phyloP scores from a whole-genome alignment of 2,329 filamentous ascomycete genomes.

The Elsinoe australis region DNA sequence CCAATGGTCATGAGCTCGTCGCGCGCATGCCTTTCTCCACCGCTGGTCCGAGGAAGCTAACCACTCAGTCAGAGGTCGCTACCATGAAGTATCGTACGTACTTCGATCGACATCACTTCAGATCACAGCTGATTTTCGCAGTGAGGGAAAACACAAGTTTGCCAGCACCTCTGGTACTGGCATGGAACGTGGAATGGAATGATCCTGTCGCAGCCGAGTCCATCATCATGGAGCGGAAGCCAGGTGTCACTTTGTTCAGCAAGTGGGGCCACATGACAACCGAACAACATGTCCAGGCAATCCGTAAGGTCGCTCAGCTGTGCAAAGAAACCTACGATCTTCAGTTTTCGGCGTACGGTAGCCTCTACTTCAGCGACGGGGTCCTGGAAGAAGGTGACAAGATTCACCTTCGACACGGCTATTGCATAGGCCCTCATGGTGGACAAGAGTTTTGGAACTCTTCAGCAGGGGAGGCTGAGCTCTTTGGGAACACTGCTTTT shows the following conservation, averaged over 20 bases:
- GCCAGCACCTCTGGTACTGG: slow-evolving; percentile 37
- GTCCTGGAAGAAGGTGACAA: neutral
- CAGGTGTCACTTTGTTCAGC: slow-evolving; percentile 30
- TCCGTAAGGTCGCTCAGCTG: slow-evolving; percentile 10
- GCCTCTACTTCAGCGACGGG: slow-evolving; percentile 10
- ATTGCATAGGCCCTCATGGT: slow-evolving; percentile 16
- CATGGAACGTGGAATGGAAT: slow-evolving; percentile 33
- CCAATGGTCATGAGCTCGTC: slow-evolving; percentile 34
- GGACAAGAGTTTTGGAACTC: slow-evolving; percentile 10
- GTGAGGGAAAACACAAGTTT: slow-evolving; percentile 34
- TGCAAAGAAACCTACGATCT: slow-evolving; percentile 13
- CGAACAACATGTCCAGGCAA: slow-evolving; percentile 4
- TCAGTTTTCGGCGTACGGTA: slow-evolving; percentile 16
- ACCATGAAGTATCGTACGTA: slow-evolving; percentile 31
- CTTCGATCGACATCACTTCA: neutral
- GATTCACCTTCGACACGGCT: slow-evolving; percentile 3
- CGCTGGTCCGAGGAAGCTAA: slow-evolving; percentile 33
- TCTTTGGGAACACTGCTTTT: neutral
- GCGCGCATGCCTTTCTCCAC: slow-evolving; percentile 37
- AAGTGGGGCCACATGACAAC: slow-evolving; percentile 20
- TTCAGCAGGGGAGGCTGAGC: slow-evolving; percentile 5
- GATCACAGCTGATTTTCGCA: slow-evolving; percentile 19
- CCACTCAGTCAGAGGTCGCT: slow-evolving; percentile 40
- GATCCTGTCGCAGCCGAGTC: slow-evolving; percentile 34
- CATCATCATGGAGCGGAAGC: slow-evolving; percentile 35